A percentile compares a stretch with the other conserved stretches of the same genome.
Conservation (phyloP, 306 rosid genomes). For the Cicer pinnatifidum region DNA sequence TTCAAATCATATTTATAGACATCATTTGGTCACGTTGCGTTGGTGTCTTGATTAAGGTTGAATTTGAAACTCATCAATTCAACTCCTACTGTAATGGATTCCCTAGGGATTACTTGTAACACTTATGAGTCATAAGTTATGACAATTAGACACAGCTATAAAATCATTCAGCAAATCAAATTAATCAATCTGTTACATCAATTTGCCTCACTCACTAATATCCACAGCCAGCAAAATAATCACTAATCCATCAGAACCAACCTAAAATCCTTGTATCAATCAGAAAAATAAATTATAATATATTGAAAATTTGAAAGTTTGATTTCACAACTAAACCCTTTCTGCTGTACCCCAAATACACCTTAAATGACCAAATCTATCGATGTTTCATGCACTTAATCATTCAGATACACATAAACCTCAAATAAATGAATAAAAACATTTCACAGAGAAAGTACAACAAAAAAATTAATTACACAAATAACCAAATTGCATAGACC, state of each 20-base stretch:
- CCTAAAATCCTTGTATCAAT: background rate
- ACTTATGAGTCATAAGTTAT: too few relatives aligned
- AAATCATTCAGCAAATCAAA: background rate
- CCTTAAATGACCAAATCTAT: background rate
- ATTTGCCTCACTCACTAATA: slow-evolving; percentile 1
- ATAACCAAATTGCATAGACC: background rate
- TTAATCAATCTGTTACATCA: background rate
- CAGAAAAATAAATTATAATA: slow-evolving; percentile 11
- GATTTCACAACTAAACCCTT: slow-evolving; percentile 34
- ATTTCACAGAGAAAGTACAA: background rate
- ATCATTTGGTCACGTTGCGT: background rate
- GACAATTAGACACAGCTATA: background rate
- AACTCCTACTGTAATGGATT: slow-evolving; percentile 11
- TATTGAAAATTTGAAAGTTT: background rate
- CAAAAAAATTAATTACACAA: slow-evolving; percentile 17
- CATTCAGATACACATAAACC: background rate
- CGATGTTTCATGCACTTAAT: background rate
- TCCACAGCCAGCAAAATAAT: background rate
- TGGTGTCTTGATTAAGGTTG: background rate
- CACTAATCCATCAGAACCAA: background rate
- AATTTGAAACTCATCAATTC: background rate
- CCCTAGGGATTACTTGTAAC: slow-evolving; percentile 1
- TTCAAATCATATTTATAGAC: background rate
- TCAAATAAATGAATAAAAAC: background rate
- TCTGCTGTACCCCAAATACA: background rate